Conservation (phyloP, 192 early-diverging fungal genomes). For the Coemansia sp. region DNA sequence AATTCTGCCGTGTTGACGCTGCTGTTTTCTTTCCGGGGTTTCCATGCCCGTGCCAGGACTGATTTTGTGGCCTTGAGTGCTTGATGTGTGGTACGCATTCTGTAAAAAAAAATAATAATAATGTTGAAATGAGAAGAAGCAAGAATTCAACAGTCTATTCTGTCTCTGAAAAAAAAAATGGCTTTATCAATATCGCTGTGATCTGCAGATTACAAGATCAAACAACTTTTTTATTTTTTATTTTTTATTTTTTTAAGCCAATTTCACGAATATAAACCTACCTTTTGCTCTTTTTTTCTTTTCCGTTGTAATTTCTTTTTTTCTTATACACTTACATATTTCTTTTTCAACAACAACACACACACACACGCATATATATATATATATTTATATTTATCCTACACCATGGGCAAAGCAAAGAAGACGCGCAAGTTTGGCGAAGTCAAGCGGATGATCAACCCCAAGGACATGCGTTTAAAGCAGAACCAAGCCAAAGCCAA, state of each 20-base stretch:
- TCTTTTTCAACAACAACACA: background rate
- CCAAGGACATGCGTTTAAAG: constrained; percentile 87
- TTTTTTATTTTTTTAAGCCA: background rate
- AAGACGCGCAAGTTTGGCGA: constrained; percentile 92
- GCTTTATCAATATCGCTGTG: background rate
- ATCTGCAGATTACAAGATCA: constrained; percentile 10
- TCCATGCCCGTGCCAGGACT: constrained; percentile 41
- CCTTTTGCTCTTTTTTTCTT: constrained; percentile 4
- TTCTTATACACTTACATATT: background rate
- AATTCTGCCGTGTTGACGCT: background rate
- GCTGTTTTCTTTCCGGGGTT: constrained; percentile 27
- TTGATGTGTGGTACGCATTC: constrained; percentile 30
- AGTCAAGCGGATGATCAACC: constrained; percentile 90
- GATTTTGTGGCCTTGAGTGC: constrained; percentile 26
- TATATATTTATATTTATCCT: background rate
- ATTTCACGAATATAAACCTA: too few species aligned
- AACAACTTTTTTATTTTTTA: constrained; percentile 10
- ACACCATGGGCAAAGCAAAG: constrained; percentile 77
- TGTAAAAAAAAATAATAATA: too few species aligned
- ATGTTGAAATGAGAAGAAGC: background rate
- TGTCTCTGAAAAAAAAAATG: background rate
- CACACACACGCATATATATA: background rate
- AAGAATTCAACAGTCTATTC: too few species aligned
- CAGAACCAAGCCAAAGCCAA: constrained; percentile 50
- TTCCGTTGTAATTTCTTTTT: background rate